Conservation (phyloP, 768 basidiomycete species). For the Lentinula guzmanii region DNA sequence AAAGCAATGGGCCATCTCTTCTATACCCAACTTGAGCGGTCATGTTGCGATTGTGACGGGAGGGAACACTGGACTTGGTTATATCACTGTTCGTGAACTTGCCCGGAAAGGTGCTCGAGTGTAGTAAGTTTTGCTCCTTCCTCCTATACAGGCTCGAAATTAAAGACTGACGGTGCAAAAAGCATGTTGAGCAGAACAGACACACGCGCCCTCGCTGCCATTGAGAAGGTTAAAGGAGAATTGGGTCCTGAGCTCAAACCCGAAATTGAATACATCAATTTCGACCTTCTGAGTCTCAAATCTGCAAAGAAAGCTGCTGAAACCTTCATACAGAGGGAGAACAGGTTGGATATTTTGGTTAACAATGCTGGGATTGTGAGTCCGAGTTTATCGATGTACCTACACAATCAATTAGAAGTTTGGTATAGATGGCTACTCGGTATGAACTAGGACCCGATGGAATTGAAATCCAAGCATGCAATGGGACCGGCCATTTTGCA, state of each 20-base stretch:
- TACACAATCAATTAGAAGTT: background rate
- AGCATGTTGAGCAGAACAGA: slow-evolving; percentile 2
- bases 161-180: background rate
- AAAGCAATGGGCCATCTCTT: background rate
- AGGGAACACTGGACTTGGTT: slow-evolving; percentile 9
- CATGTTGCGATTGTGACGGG: slow-evolving; percentile 8
- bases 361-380: slow-evolving; percentile 8
- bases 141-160: too few species aligned
- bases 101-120: slow-evolving; percentile 8
- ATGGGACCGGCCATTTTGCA: background rate
- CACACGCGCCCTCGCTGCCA: slow-evolving; percentile 1
- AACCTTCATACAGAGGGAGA: slow-evolving; percentile 3
- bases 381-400: background rate
- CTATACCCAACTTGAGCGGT: background rate
- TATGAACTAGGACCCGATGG: slow-evolving; percentile 1
- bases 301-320: slow-evolving; percentile 7
- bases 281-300: slow-evolving; percentile 5
- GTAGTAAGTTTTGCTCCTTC: background rate
- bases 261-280: slow-evolving; percentile 3
- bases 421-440: background rate
- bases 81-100: slow-evolving; percentile 5
- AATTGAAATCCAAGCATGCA: background rate
- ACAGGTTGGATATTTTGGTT: slow-evolving; percentile 9
- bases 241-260: background rate
- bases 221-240: slow-evolving; percentile 1